phyloP scores from a whole-genome alignment of 768 basidiomycete species.

The Leccinum arenicola region DNA sequence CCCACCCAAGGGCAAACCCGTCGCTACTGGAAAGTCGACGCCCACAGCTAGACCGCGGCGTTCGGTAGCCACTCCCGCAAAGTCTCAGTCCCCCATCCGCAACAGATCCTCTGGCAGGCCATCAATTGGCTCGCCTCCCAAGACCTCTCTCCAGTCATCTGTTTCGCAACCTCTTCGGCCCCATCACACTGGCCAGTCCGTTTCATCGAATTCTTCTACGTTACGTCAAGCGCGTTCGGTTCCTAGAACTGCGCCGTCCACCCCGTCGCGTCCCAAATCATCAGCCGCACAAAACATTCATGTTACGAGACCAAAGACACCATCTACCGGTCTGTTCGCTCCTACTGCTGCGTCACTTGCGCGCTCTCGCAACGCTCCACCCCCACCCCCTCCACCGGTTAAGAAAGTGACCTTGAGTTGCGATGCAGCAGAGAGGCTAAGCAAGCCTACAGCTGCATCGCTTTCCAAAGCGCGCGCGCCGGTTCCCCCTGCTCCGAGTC shows the following conservation, averaged over 20 bases:
- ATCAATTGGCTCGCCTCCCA: slow-evolving; percentile 24
- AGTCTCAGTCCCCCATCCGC: slow-evolving; percentile 27
- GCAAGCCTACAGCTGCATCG: slow-evolving; percentile 82
- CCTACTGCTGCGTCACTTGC: slow-evolving; percentile 84
- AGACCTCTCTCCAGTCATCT: slow-evolving; percentile 34
- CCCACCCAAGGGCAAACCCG: slow-evolving; percentile 19
- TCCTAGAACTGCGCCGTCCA: slow-evolving; percentile 31
- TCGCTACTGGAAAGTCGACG: slow-evolving; percentile 19
- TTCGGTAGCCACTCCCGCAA: slow-evolving; percentile 22
- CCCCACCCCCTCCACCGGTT: slow-evolving; percentile 43
- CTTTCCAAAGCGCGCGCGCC: slow-evolving; percentile 56
- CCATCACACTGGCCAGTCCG: slow-evolving; percentile 43
- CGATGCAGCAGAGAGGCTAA: slow-evolving; percentile 61
- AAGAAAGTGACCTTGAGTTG: slow-evolving; percentile 56
- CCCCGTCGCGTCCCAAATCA: slow-evolving; percentile 38
- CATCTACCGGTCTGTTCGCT: slow-evolving; percentile 68
- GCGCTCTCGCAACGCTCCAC: slow-evolving; percentile 53
- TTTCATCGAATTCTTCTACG: slow-evolving; percentile 31
- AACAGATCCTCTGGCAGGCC: slow-evolving; percentile 22
- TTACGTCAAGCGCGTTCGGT: slow-evolving; percentile 23
- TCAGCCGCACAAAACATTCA: slow-evolving; percentile 22
- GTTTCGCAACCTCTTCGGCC: slow-evolving; percentile 36
- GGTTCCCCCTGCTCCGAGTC: slow-evolving; percentile 12
- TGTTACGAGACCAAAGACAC: slow-evolving; percentile 51
- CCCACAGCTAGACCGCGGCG: slow-evolving; percentile 22